Base-by-base conservation (phyloP, 2,329 filamentous ascomycete genomes). In the Tolypocladium nubicola region DNA sequence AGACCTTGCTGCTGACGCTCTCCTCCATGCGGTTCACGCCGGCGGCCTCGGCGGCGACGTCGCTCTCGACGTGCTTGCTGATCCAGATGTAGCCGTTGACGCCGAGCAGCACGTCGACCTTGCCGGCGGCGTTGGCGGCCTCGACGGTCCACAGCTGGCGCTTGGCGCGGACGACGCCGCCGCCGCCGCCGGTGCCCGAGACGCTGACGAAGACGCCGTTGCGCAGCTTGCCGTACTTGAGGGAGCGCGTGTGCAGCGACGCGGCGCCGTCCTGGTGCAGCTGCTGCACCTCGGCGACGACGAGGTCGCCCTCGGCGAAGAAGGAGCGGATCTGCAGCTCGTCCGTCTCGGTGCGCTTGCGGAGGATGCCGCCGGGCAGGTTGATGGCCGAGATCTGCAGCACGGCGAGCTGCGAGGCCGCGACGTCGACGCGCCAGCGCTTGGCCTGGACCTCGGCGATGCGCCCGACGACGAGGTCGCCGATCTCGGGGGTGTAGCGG, bases 31-130 rank as follows among this genome's bases (percentile, higher is more conserved):
- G 83, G 56, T 90, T 96, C 66, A 97, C 89, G 16, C 73, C 75
- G n/a, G 72, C 70, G n/a, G 76, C 74, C 49, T 80, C 75, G 43
- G 72, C 68, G 45, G 72, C 69, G 6, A 73, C 72, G n/a, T 80
- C 79, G 40, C 80, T 81, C 63, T 89, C 85, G 9, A 88, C 76
- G 65, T 96, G 90, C 75, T 90, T 92, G 72, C 87, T 86, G 67
- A 97, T 92, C 88, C 90, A 99, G 58, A 97, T 91, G 70, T 95
- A 97, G 1, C 94, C 94, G 67, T 99, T 99, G 43, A 99, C 94
- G 2, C 94, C 94, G 1, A 99, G 78, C 55, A 96, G 82, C 9
- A 97, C 84, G 68, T 97, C 90, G 35, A 99, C 82, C 61, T 85
- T 86, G 55, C 83, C 79, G 39, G 81, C 79, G 39, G 80, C 77